Conservation (phyloP, 495 filamentous ascomycete species). For the Cercophora sp. region DNA sequence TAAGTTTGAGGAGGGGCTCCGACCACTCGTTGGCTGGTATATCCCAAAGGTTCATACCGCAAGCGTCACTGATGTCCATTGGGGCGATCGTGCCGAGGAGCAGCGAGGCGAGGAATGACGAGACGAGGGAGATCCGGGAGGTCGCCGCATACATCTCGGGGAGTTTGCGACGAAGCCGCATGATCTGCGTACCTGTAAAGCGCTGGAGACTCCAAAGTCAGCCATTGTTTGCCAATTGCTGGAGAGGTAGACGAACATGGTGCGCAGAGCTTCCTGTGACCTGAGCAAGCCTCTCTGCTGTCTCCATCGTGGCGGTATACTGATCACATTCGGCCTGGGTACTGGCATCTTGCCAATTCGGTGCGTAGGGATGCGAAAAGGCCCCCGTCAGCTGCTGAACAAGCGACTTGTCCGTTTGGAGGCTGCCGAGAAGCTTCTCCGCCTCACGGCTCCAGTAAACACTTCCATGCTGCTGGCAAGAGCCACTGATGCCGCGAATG, state of each 20-base stretch:
- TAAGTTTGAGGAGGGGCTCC: slow-evolving; percentile 66
- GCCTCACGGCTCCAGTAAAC: slow-evolving; percentile 80
- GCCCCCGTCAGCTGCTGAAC: slow-evolving; percentile 66
- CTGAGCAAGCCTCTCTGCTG: slow-evolving; percentile 62
- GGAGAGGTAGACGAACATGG: slow-evolving; percentile 58
- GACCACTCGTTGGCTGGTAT: slow-evolving; percentile 71
- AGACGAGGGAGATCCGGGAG: slow-evolving; percentile 84
- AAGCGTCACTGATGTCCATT: slow-evolving; percentile 91
- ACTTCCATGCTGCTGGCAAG: slow-evolving; percentile 95
- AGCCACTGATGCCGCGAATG: slow-evolving; percentile 80
- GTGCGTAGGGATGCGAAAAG: slow-evolving; percentile 83
- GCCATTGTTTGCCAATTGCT: background rate
- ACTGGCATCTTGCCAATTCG: slow-evolving; percentile 97
- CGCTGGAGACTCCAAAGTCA: slow-evolving; percentile 52
- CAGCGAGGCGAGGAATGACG: slow-evolving; percentile 88
- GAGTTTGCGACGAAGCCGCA: slow-evolving; percentile 74
- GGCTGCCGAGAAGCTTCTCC: slow-evolving; percentile 56
- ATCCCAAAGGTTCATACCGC: slow-evolving; percentile 96
- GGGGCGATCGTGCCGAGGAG: slow-evolving; percentile 83
- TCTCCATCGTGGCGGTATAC: slow-evolving; percentile 71
- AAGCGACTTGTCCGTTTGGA: slow-evolving; percentile 57
- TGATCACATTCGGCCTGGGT: slow-evolving; percentile 87
- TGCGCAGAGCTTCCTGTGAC: slow-evolving; percentile 90
- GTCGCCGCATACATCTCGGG: slow-evolving; percentile 78
- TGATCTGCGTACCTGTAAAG: slow-evolving; percentile 96